Base-by-base conservation (phyloP, 169 alveolate genomes). In the Eimeria falciformis region DNA sequence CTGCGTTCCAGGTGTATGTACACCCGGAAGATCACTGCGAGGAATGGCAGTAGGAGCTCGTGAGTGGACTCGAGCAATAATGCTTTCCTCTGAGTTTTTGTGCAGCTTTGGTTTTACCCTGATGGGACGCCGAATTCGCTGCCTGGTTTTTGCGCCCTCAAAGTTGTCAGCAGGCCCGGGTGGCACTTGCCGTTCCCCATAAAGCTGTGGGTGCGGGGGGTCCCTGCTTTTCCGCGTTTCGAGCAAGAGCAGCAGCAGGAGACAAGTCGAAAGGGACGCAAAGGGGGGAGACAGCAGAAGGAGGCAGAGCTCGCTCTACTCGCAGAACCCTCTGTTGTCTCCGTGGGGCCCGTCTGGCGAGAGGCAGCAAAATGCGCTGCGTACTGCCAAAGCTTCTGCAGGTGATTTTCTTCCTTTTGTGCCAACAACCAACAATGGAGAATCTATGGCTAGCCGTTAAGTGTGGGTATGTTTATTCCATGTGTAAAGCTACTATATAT, bases 51-150 rank as follows among this genome's bases (percentile, higher is more conserved):
- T 71, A 21, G 78, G n/a, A 18, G 62, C 18, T 71, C 21, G 21
- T 18, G 62, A 21, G 18, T n/a, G 18, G 56, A 21, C 62, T 21
- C 18, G 21, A 71, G 21, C 83, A n/a, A 71, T 18, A 21, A 18
- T 18, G 47, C 43, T 71, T 25, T 47, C 47, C 21, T 9, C 37
- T 14, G n/a, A n/a, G 0, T 55, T n/a, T 50, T 27, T 45, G 45
- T 73, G 87, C 90, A 93, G 95, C 88, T 96, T 56, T 96, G 98
- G 98, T 96, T 96, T 83, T 96, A 94, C 75, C 98, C 98, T 14
- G 97, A 95, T 46, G 98, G 98, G 46, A 91, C 84, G 78, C 96
- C 96, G 37, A 55, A 82, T 47, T 94, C 98, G 5, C 68, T 81
- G 5, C 97, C 95, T 85, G 97, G 97, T 1, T 96, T 91, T 65